These are phyloP conservation scores for Saitozyma sp. DNA, from an alignment of 768 basidiomycete species.

Conservation along the genomic window DNA sequence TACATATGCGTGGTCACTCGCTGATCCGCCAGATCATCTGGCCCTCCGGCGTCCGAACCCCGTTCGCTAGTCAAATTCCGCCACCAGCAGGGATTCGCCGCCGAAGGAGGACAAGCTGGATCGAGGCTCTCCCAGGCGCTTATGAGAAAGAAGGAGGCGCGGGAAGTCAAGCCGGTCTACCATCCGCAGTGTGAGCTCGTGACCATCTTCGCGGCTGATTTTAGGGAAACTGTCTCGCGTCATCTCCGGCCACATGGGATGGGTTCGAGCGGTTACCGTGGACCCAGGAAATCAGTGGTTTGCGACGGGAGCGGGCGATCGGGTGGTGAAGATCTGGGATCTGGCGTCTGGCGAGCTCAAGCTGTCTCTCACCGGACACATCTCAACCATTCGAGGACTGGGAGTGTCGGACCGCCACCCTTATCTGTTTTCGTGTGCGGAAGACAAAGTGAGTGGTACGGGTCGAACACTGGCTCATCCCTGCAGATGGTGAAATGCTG, in stretches of 20 bases:
- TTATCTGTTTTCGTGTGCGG: conserved; percentile 94
- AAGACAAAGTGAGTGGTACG: conserved; percentile 76
- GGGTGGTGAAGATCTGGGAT: conserved; percentile 99
- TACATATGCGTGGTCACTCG: not conserved
- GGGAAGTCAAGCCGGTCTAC: conserved; percentile 91
- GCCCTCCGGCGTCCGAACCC: conserved; percentile 20
- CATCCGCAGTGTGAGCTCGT: conserved; percentile 70
- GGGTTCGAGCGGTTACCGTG: conserved; percentile 94
- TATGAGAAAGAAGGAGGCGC: conserved; percentile 85
- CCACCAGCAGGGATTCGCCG: conserved; percentile 51
- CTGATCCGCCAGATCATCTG: conserved; percentile 7
- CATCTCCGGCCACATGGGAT: conserved; percentile 95
- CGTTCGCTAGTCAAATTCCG: conserved; percentile 49
- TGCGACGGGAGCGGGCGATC: conserved; percentile 93
- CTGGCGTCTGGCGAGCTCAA: conserved; percentile 95
- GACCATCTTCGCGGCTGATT: conserved; percentile 4
- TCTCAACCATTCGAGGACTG: conserved; percentile 90
- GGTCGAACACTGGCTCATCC: not conserved
- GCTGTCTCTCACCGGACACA: conserved; percentile 94
- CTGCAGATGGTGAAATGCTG: conserved; percentile 98
- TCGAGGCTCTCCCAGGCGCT: conserved; percentile 78
- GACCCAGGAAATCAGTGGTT: conserved; percentile 99
- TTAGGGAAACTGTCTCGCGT: conserved; percentile 87
- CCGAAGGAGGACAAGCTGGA: conserved; percentile 52
- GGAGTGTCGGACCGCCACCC: conserved; percentile 92